Evolutionary conservation across 495 filamentous ascomycete genomes (phyloP), one percentile per base, ranked within the genome.

Genomic region (Tetracladium setigerum): DNA sequence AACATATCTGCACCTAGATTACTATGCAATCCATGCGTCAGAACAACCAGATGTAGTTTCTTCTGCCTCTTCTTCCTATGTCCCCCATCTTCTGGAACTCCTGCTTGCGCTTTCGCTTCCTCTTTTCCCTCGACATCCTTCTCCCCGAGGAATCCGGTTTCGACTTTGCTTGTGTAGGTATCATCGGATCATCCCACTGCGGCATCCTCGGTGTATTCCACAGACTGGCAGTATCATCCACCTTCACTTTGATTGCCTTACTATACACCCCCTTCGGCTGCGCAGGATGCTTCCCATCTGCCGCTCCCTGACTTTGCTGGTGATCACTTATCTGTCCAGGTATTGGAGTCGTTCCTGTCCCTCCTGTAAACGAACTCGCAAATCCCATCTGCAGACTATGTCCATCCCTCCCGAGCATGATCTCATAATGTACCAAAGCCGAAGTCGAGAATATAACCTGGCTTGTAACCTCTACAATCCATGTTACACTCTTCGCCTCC

Each of bases 1-100:
- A 98, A 70, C 94, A 98, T 95, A 67, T 98, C 92, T 34, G 88
- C 81, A 1, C 94, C 89, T n/a, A 95, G 74, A 65, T 98, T 98
- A 65, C 90, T 94, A 62, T 97, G 92, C 51, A 98, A 64, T 1
- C 92, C 92, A 70, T 98, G 92, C 0, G 92, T 97, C 44, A 98
- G 61, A 7, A 98, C 73, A 8, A 98, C 92, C 47, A 98, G 69
- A 58, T 98, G 92, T 0, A 97, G 69, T 55, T 81, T 89, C 67
- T 86, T 91, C 54, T 62, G 70, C 57, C 69, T 76, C 49, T 56
- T 66, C 18, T 50, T 40, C 43, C 56, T 63, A 27, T 63, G 47
- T n/a, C 47, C 39, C 6, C 62, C 55, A 19, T 56, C 56, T 58
- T 67, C 51, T 27, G 22, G 22, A 11, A 54, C 49, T 15, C 57